phyloP scores from a whole-genome alignment of 495 filamentous ascomycete species.

The Lophiostoma macrostomum region DNA sequence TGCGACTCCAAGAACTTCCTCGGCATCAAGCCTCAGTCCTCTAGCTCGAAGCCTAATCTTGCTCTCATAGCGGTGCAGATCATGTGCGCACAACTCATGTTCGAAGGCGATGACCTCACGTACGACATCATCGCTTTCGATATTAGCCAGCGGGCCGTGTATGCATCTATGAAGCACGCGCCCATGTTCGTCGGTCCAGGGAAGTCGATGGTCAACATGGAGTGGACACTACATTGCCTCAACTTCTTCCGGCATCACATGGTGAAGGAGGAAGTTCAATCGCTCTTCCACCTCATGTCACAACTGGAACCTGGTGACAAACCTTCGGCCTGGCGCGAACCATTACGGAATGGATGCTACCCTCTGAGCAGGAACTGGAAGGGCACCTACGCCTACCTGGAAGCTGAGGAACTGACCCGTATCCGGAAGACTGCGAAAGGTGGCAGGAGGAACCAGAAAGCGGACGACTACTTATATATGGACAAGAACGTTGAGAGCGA shows the following conservation, averaged over 20 bases:
- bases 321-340: conserved; percentile 30
- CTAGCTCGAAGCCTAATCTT: not conserved
- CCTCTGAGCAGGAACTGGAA: conserved; percentile 38
- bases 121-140: conserved; percentile 30
- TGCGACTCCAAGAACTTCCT: conserved; percentile 12
- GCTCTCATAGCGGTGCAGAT: conserved; percentile 33
- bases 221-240: conserved; percentile 35
- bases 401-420: not conserved
- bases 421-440: not conserved
- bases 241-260: conserved; percentile 45
- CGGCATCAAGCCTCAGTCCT: conserved; percentile 1
- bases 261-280: conserved; percentile 24
- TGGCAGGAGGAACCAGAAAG: no score
- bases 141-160: conserved; percentile 34
- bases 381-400: conserved; percentile 34
- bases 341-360: conserved; percentile 12
- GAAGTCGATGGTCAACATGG: conserved; percentile 34
- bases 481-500: conserved; percentile 25
- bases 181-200: conserved; percentile 35
- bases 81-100: conserved; percentile 32
- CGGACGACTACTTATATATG: conserved; percentile 9
- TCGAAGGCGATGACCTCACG: conserved; percentile 13
- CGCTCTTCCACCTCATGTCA: conserved; percentile 24
- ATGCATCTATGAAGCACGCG: conserved; percentile 12
- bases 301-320: conserved; percentile 20